phyloP scores from a whole-genome alignment of 225 moss, liverwort and hornwort genomes.

The Physcomitrium patens region DNA sequence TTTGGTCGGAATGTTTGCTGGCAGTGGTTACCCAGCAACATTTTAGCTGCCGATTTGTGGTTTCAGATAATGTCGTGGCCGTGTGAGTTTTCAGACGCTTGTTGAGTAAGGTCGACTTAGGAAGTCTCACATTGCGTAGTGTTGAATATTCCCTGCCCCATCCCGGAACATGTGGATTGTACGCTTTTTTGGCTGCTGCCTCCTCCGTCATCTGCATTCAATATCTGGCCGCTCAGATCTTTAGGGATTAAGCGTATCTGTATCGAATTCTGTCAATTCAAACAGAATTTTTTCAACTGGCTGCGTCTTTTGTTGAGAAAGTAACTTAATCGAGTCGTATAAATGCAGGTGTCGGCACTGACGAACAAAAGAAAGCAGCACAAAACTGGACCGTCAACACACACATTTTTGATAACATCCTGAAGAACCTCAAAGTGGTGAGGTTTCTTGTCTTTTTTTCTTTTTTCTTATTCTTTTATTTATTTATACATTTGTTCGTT shows the following conservation, averaged over 20 bases:
- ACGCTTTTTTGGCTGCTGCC: too few relatives aligned
- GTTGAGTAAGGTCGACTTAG: too few relatives aligned
- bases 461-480: too few relatives aligned
- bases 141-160: too few relatives aligned
- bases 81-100: background rate
- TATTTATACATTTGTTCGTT: too few relatives aligned
- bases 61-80: background rate
- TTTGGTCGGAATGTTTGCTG: background rate
- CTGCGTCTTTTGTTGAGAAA: background rate
- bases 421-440: constrained; percentile 91
- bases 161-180: too few relatives aligned
- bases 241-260: background rate
- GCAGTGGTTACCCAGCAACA: background rate
- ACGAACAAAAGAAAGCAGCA: constrained; percentile 72
- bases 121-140: too few relatives aligned
- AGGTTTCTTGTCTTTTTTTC: constrained; percentile 5
- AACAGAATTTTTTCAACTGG: background rate
- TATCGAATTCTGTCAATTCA: background rate
- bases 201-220: too few relatives aligned
- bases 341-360: constrained; percentile 71
- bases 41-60: background rate
- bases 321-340: background rate
- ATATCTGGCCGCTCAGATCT: background rate
- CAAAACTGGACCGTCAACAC: constrained; percentile 90
- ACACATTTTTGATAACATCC: constrained; percentile 78